Evolutionary conservation across 129 eudicot species (phyloP), one percentile per base, ranked within the genome.

Genomic region (Lonicera japonica): DNA sequence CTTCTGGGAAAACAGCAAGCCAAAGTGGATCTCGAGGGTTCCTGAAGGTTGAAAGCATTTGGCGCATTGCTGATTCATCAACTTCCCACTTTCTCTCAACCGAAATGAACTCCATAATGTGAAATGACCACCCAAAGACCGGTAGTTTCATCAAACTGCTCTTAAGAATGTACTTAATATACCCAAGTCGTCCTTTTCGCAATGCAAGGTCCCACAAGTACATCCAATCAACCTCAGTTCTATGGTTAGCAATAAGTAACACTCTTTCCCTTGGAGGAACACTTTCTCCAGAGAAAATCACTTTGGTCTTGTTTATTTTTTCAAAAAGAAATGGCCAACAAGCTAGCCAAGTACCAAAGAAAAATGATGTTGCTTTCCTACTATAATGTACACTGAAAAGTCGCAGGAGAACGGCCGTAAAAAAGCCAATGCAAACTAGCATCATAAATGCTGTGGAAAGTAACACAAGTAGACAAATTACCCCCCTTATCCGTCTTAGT

Each of bases 141-240:
- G 96, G 97, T 15, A 91, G 58, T 38, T 77, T 91, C 96, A 91
- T 91, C 75, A 87, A 84, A 73, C 96, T 87, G 51, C 83, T 91
- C 75, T 91, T 91, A 13, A 91, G 90, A 65, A 91, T 71, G 72
- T 91, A 91, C 69, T 82, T 91, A 23, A 91, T 77, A 63, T 75
- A 71, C 17, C 97, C 97, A 56, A 82, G 56, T 63, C 82, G 74
- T 41, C 86, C 96, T 58, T 87, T 91, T 56, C 96, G 65, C 82
- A 91, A 65, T 39, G 95, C 95, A 75, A 91, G 90, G 60, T 91
- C 95, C 97, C 97, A 91, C 73, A 91, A 75, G 70, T 91, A 91
- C 97, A 91, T 91, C 96, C 97, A 91, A 58, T 87, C 97, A 65
- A 91, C 96, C 48, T 87, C 97, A 17, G 96, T 91, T 72, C 95